A percentile compares a stretch with the other conserved stretches of the same genome.
Evolutionary conservation across 768 basidiomycete species (phyloP).

Genomic region (Porphyrellus cyaneotinctus): DNA sequence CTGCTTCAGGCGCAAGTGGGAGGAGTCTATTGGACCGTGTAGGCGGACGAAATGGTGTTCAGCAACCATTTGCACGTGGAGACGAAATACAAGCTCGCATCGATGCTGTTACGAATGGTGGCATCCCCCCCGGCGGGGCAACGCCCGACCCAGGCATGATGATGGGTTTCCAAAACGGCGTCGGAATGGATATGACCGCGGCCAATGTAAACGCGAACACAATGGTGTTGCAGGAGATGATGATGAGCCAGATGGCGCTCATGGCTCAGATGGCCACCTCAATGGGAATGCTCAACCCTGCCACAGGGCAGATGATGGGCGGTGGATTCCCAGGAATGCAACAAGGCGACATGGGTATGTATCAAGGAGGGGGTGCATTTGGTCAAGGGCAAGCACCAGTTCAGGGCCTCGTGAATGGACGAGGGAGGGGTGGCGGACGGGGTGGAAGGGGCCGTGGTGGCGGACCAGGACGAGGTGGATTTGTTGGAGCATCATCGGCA

Average conservation of each 20-base stretch:
- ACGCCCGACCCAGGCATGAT: constrained; percentile 37
- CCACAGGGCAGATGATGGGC: constrained; percentile 52
- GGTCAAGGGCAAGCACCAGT: constrained; percentile 15
- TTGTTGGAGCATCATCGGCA: constrained; percentile 23
- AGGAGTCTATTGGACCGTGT: constrained; percentile 80
- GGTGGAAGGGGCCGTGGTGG: constrained; percentile 45
- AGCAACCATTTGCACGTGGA: constrained; percentile 34
- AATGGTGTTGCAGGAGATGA: constrained; percentile 79
- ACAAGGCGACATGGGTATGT: constrained; percentile 48
- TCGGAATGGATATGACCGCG: constrained; percentile 39
- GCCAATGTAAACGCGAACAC: constrained; percentile 62
- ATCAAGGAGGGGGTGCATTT: constrained; percentile 29
- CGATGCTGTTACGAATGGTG: constrained; percentile 65
- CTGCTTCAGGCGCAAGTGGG: constrained; percentile 26
- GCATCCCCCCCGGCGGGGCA: constrained; percentile 35
- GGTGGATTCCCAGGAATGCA: constrained; percentile 60
- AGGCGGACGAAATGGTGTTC: constrained; percentile 48
- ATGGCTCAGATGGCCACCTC: constrained; percentile 90
- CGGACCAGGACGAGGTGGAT: constrained; percentile 42
- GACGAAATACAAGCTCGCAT: constrained; percentile 80
- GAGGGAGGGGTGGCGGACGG: constrained; percentile 45
- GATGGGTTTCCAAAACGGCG: constrained; percentile 43
- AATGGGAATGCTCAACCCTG: constrained; percentile 71
- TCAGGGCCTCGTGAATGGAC: constrained; percentile 28
- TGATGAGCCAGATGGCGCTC: constrained; percentile 88